A percentile compares a stretch with the other conserved stretches of the same genome.
Evolutionary conservation across 2,329 filamentous ascomycete species (phyloP).

Genomic region (Harringtonia lauricola): DNA sequence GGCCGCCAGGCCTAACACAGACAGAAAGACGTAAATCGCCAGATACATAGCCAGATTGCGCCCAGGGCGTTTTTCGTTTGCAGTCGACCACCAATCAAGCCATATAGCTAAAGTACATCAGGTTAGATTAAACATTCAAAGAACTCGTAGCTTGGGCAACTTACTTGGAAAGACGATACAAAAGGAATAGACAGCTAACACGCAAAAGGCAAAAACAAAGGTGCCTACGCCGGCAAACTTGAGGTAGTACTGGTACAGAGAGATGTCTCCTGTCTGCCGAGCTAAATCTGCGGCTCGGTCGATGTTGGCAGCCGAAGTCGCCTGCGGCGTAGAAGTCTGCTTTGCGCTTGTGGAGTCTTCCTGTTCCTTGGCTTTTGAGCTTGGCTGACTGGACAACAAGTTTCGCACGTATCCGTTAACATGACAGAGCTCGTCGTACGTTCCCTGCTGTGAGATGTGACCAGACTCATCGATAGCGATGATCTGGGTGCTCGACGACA

Average conservation of each 20-base stretch:
- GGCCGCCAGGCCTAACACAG: constrained; percentile 1
- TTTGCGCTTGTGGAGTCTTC: background rate
- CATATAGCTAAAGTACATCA: constrained; percentile 9
- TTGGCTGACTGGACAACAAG: constrained; percentile 9
- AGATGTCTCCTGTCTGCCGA: constrained; percentile 1
- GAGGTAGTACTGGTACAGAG: constrained; percentile 2
- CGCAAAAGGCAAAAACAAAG: background rate
- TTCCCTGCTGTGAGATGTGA: constrained; percentile 1
- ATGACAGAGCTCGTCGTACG: background rate
- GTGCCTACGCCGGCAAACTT: background rate
- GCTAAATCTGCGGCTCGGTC: background rate
- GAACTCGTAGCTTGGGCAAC: background rate
- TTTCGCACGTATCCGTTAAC: background rate
- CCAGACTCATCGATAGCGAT: background rate
- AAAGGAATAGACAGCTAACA: constrained; percentile 14
- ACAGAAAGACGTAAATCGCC: constrained; percentile 2
- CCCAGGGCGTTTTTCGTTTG: constrained; percentile 1
- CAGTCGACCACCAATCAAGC: constrained; percentile 15
- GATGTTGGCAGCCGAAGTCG: background rate
- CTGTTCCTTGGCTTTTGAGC: background rate
- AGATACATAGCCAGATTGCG: constrained; percentile 4
- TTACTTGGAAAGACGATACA: constrained; percentile 16
- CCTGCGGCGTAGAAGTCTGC: background rate
- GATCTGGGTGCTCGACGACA: background rate
- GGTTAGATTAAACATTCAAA: background rate